Base-by-base conservation (phyloP, 495 filamentous ascomycete species). In the Podospora pseudoanserina region DNA sequence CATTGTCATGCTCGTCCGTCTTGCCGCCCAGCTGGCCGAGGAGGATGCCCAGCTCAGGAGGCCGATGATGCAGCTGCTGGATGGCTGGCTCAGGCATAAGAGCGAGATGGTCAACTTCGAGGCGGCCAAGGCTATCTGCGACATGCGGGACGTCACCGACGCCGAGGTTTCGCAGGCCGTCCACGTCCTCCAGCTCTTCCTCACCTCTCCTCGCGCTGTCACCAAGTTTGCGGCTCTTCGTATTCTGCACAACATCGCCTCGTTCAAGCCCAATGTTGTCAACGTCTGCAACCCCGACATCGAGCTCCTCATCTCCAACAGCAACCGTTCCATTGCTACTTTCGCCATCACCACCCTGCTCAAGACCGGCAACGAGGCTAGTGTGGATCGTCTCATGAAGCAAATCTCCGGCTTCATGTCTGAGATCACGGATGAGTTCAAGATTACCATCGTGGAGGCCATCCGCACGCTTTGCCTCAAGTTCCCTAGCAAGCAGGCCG, bases 91-190 rank as follows among this genome's bases (percentile, higher is more conserved):
- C 74, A 87, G 95, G 77, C 94, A 99, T 79, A 99, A 99, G 88
- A 93, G 93, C 76, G 95, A 99, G 75, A 98, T 99, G 96, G 96
- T 99, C 78, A 99, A 97, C 81, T 98, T 99, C 73, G 95, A 99
- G 81, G 95, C 95, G 64, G 96, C 95, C 26, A 98, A 98, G 84
- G 92, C 94, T 23, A 97, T 99, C 76, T 96, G 93, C 79, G 91
- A 94, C 73, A 89, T 98, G 85, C 87, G 88, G 62, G 93, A 99
- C 79, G 91, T 97, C 54, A 92, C 91, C 54, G 96, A 99, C 74
- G 89, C 87, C 57, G 95, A 99, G 77, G 91, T 94, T 32, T 87
- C 90, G 3, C 94, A 97, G 77, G 93, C 96, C 57, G 92, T 99
- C 64, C 94, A 97, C 77, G 85, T 96, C 54, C 88, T 99, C 53